Percentiles rank a stretch among this genome's conserved stretches.
Evolutionary conservation across 2,329 filamentous ascomycete species (phyloP).

Genomic region (Lasiodiplodia sp.): DNA sequence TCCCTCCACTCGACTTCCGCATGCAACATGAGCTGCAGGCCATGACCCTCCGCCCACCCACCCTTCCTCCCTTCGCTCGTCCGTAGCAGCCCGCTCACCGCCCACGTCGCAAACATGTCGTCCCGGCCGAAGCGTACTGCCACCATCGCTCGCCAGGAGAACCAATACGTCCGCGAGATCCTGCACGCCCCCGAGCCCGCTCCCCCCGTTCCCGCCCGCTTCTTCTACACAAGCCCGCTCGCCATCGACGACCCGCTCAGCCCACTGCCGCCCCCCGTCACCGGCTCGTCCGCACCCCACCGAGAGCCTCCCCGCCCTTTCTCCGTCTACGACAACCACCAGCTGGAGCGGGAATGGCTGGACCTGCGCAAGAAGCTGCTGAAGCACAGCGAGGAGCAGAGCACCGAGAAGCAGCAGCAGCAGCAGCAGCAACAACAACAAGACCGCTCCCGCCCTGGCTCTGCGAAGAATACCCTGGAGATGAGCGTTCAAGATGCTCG

Average conservation of each 20-base stretch:
- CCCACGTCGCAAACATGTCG: conserved; percentile 21
- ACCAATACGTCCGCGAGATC: conserved; percentile 55
- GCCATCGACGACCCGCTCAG: conserved; percentile 91
- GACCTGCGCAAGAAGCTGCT: conserved; percentile 61
- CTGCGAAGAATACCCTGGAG: conserved; percentile 35
- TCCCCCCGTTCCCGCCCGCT: conserved; percentile 54
- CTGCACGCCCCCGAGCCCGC: conserved; percentile 48
- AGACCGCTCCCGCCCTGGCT: conserved; percentile 15
- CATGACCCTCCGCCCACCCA: conserved; percentile 14
- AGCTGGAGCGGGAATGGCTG: conserved; percentile 80
- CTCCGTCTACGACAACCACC: conserved; percentile 77
- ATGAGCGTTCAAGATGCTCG: conserved; percentile 9
- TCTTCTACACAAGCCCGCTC: conserved; percentile 83
- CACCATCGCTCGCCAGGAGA: conserved; percentile 39
- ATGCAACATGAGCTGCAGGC: conserved; percentile 12
- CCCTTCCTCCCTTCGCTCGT: not conserved
- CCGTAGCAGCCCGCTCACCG: conserved; percentile 4
- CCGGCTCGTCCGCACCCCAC: conserved; percentile 51
- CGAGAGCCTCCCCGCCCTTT: conserved; percentile 78
- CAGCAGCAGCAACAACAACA: not conserved
- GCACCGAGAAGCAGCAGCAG: conserved; percentile 41
- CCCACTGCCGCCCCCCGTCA: conserved; percentile 64
- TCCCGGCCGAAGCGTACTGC: conserved; percentile 14
- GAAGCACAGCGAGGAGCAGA: conserved; percentile 51
- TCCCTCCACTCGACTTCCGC: not conserved